Percentiles rank a stretch among this genome's conserved stretches.
phyloP scores from a whole-genome alignment of 1,139 yeast species.

The Suhomyces guaymorum region DNA sequence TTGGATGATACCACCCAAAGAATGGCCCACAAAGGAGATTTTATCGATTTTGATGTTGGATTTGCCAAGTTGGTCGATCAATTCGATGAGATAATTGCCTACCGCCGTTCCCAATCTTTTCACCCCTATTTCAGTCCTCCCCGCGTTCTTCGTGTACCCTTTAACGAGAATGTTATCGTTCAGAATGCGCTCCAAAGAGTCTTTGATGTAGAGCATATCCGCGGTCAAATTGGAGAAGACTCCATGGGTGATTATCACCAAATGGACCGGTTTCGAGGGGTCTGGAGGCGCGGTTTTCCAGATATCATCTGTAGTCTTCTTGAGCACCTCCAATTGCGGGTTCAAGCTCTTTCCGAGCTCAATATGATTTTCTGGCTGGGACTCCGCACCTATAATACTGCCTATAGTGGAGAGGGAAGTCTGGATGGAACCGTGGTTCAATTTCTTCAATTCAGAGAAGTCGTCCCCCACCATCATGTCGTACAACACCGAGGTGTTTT shows the following conservation, averaged over 20 bases:
- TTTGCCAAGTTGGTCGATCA: constrained; percentile 15
- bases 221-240: constrained; percentile 27
- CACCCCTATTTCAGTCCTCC: constrained; percentile 27
- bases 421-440: constrained; percentile 29
- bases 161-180: constrained; percentile 23
- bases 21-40: constrained; percentile 29
- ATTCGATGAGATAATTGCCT: constrained; percentile 18
- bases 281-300: constrained; percentile 21
- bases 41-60: constrained; percentile 14
- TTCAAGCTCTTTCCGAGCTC: constrained; percentile 11
- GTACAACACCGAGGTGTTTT: constrained; percentile 19
- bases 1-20: constrained; percentile 29
- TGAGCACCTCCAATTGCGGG: constrained; percentile 17
- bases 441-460: constrained; percentile 31
- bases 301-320: constrained; percentile 20
- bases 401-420: constrained; percentile 21
- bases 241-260: constrained; percentile 28
- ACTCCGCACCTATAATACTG: constrained; percentile 4
- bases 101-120: constrained; percentile 22
- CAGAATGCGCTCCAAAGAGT: constrained; percentile 17
- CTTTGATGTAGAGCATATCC: constrained; percentile 28
- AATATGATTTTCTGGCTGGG: background rate
- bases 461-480: constrained; percentile 31
- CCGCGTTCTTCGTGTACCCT: constrained; percentile 28
- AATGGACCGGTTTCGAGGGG: constrained; percentile 21